These are phyloP conservation scores for Nepenthes alata DNA, from an alignment of 179 eudicot genomes.

Conservation along the genomic window DNA sequence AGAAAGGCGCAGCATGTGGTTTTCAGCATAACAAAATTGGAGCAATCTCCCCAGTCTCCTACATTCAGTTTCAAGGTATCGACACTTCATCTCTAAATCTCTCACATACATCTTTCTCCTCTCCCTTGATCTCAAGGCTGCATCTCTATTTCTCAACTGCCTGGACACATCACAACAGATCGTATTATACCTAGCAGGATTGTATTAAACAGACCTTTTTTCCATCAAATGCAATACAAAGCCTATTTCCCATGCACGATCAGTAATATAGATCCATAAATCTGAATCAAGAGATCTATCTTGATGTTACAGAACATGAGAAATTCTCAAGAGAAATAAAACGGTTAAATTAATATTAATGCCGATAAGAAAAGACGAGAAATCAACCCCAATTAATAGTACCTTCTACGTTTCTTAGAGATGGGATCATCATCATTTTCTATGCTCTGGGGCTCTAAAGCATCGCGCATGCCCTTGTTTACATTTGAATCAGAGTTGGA, in stretches of 20 bases:
- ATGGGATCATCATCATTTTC: slow-evolving; percentile 27
- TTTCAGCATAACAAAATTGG: slow-evolving; percentile 69
- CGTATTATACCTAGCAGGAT: neutral
- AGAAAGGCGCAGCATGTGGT: slow-evolving; percentile 71
- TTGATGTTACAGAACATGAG: too few species aligned
- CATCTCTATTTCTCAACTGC: slow-evolving; percentile 76
- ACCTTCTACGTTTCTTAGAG: slow-evolving; percentile 61
- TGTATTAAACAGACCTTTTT: neutral
- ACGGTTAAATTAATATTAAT: neutral
- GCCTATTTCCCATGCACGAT: too few species aligned
- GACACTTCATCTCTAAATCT: slow-evolving; percentile 75
- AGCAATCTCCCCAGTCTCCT: slow-evolving; percentile 67
- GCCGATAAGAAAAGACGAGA: neutral
- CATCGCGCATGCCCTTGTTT: slow-evolving; percentile 13
- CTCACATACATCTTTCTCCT: slow-evolving; percentile 69
- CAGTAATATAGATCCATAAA: too few species aligned
- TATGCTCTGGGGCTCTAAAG: slow-evolving; percentile 4
- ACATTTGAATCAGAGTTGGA: neutral
- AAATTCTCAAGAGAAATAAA: neutral
- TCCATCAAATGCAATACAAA: neutral
- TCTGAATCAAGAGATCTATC: too few species aligned
- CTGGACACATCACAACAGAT: slow-evolving; percentile 19
- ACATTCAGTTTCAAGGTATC: slow-evolving; percentile 78
- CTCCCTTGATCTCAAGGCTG: slow-evolving; percentile 81
- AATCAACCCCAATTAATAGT: neutral